Evolutionary conservation across 208 protist species (phyloP).

Genomic region (Tritrichomonas foetus): DNA sequence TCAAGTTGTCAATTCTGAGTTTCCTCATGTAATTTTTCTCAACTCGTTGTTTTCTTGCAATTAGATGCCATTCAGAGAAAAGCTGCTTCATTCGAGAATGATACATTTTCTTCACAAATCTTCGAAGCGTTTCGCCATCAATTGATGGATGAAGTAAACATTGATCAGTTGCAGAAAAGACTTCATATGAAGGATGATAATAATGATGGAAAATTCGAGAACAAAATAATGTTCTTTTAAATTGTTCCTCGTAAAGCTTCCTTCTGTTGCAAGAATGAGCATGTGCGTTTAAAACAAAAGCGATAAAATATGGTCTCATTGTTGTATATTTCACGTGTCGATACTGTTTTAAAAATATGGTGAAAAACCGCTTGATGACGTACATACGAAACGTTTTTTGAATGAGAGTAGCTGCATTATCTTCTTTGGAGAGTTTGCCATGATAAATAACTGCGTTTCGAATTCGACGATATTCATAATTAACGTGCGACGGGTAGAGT

Average conservation of each 20-base stretch:
- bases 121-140: too few relatives aligned
- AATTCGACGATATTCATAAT: not conserved
- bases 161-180: too few relatives aligned
- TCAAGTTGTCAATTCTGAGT: not conserved
- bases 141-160: too few relatives aligned
- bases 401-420: not conserved
- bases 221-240: not conserved
- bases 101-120: too few relatives aligned
- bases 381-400: conserved; percentile 23
- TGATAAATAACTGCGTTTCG: not conserved
- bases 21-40: not conserved
- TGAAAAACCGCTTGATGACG: not conserved
- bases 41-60: not conserved
- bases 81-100: not conserved
- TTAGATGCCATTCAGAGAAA: not conserved
- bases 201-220: not conserved
- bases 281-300: not conserved
- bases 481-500: not conserved
- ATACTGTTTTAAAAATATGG: not conserved
- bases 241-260: not conserved
- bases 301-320: not conserved
- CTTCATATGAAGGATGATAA: too few relatives aligned
- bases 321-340: not conserved
- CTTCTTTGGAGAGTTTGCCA: not conserved
- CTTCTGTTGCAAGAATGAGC: not conserved